Conservation (phyloP, 805 yeast species). For the Wickerhamomyces chaumierensis region DNA sequence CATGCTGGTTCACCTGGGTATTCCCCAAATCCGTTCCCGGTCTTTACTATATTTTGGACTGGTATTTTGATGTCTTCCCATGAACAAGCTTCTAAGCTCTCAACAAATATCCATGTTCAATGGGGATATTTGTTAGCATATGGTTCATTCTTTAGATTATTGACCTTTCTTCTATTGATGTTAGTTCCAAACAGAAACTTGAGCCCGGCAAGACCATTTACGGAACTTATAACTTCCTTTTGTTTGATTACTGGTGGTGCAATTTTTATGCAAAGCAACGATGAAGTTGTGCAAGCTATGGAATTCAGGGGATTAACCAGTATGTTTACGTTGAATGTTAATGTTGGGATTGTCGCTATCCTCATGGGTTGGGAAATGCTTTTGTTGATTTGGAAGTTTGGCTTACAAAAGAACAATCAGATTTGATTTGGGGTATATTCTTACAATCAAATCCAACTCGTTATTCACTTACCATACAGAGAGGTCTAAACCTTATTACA, state of each 20-base stretch:
- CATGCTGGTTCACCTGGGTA: constrained; percentile 53
- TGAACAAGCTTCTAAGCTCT: constrained; percentile 66
- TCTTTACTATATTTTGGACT: constrained; percentile 90
- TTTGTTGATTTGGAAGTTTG: constrained; percentile 51
- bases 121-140: constrained; percentile 86
- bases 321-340: constrained; percentile 85
- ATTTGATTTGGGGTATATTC: too few relatives aligned
- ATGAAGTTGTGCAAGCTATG: constrained; percentile 71
- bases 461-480: too few relatives aligned
- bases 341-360: constrained; percentile 68
- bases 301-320: constrained; percentile 74
- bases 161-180: constrained; percentile 48
- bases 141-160: constrained; percentile 67
- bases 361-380: constrained; percentile 84
- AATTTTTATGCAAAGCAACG: constrained; percentile 86
- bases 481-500: too few relatives aligned
- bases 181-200: constrained; percentile 28
- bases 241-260: constrained; percentile 80
- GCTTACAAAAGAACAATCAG: constrained; percentile 24
- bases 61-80: constrained; percentile 94
- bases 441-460: too few relatives aligned
- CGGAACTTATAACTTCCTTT: constrained; percentile 74
- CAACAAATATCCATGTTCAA: constrained; percentile 76
- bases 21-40: constrained; percentile 92
- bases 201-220: constrained; percentile 64